Evolutionary conservation across 768 basidiomycete species (phyloP), one percentile per base, ranked within the genome.

Genomic region (Lactarius trivialis): DNA sequence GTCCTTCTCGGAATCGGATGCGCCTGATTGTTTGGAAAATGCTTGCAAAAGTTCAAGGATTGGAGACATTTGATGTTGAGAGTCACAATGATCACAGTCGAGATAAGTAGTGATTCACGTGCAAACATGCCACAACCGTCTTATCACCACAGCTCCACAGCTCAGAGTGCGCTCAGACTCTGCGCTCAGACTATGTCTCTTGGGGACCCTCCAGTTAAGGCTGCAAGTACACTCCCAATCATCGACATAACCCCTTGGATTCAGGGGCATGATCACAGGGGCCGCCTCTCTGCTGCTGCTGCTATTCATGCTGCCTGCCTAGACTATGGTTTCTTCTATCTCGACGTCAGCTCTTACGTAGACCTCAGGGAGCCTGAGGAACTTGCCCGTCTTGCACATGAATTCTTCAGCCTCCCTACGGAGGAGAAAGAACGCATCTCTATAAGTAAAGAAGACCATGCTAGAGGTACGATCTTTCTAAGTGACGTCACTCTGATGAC

Each of bases 241-340:
- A 89, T 93, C 70, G 78, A 81, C 69, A 84, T 93, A 52, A 74
- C 82, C 3, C 86, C 91, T 0, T 89, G 85, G 68, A 74, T 88
- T 43, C 71, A 74, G 45, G 63, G 71, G 14, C 73, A 74, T 55
- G 71, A 73, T 5, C 60, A 69, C 4, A 74, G 75, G 33, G 77
- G 78, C 26, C 78, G 82, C 49, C 72, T 75, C 15, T 75, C 78
- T 4, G 76, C 79, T 1, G 73, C 75, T 1, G 78, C 79, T 12
- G 82, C 84, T 0, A 73, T 95, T 19, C 92, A 93, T 68, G 70
- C 74, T 0, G 91, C 91, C 8, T 91, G 91, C 68, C 69, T 88
- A 24, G 76, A 88, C 58, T 91, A 83, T 59, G 93, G 93, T 0
- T 96, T 96, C 79, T 94, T 96, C 76, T 96, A 95, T 73, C 77